phyloP scores from a whole-genome alignment of 768 basidiomycete genomes.

The Sporobolomyces phaffii region DNA sequence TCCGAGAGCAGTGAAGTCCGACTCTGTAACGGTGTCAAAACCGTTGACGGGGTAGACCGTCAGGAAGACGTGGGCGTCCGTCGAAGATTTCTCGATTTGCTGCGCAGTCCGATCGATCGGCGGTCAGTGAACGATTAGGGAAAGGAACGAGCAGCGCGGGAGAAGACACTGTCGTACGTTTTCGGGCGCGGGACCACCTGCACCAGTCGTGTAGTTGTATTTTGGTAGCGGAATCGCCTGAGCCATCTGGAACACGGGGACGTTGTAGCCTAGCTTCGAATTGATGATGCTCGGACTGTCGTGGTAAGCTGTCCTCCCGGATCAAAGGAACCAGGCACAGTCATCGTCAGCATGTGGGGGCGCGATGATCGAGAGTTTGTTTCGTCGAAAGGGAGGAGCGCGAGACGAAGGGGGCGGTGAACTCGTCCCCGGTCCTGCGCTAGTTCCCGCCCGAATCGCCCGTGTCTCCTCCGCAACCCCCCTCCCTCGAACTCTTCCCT shows the following conservation, averaged over 20 bases:
- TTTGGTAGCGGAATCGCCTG: constrained; percentile 41
- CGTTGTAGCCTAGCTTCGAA: constrained; percentile 36
- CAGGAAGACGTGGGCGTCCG: constrained; percentile 43
- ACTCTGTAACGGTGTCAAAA: constrained; percentile 35
- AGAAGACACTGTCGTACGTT: constrained; percentile 36
- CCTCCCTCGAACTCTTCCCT: too few species aligned
- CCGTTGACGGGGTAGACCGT: constrained; percentile 41
- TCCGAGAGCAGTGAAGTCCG: constrained; percentile 40
- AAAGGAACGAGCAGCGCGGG: neutral
- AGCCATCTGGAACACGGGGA: constrained; percentile 42
- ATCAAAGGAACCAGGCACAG: neutral
- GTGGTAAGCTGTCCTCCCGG: constrained; percentile 19
- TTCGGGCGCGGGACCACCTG: constrained; percentile 41
- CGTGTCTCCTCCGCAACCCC: too few species aligned
- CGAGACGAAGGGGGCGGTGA: neutral
- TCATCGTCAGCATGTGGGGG: neutral
- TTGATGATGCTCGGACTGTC: constrained; percentile 40
- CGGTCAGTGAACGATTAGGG: neutral
- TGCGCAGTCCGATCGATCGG: neutral
- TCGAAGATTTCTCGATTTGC: constrained; percentile 39
- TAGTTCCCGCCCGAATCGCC: too few species aligned
- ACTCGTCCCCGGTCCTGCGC: neutral
- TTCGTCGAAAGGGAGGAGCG: too few species aligned
- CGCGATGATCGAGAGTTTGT: neutral
- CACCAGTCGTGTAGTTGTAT: constrained; percentile 42